A percentile compares a stretch with the other conserved stretches of the same genome.
Evolutionary conservation across 305 asterid genomes (phyloP).

Genomic region (Fraxinus angustifolia): DNA sequence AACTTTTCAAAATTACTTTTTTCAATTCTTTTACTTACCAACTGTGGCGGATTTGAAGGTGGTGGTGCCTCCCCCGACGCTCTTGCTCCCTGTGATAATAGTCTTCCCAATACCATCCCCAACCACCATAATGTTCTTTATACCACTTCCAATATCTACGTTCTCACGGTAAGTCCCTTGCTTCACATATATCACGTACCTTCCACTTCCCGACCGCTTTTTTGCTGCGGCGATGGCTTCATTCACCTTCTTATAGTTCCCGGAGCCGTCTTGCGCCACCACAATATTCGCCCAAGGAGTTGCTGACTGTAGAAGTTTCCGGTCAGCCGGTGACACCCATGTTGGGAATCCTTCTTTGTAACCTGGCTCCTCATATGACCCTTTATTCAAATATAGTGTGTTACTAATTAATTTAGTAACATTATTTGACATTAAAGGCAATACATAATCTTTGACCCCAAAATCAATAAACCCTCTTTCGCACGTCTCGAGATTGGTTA

Average conservation of each 20-base stretch:
- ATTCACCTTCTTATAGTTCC: conserved; percentile 51
- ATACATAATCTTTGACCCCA: conserved; percentile 36
- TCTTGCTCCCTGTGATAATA: conserved; percentile 76
- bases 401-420: conserved; percentile 60
- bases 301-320: conserved; percentile 51
- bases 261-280: conserved; percentile 85
- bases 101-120: conserved; percentile 93
- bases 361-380: conserved; percentile 16
- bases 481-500: conserved; percentile 76
- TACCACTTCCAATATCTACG: conserved; percentile 52
- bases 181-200: conserved; percentile 67
- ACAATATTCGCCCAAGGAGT: conserved; percentile 47
- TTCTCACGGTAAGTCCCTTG: conserved; percentile 69
- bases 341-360: conserved; percentile 47
- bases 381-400: conserved; percentile 55
- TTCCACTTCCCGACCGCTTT: conserved; percentile 40
- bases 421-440: conserved; percentile 55
- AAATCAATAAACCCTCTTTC: conserved; percentile 59
- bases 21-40: conserved; percentile 41
- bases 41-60: conserved; percentile 87
- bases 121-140: conserved; percentile 65
- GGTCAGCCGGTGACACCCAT: conserved; percentile 61
- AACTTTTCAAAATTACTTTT: not conserved
- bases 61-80: conserved; percentile 85
- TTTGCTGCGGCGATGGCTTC: conserved; percentile 62